Conservation (phyloP, 2,329 filamentous ascomycete genomes). For the Aspergillus persii region DNA sequence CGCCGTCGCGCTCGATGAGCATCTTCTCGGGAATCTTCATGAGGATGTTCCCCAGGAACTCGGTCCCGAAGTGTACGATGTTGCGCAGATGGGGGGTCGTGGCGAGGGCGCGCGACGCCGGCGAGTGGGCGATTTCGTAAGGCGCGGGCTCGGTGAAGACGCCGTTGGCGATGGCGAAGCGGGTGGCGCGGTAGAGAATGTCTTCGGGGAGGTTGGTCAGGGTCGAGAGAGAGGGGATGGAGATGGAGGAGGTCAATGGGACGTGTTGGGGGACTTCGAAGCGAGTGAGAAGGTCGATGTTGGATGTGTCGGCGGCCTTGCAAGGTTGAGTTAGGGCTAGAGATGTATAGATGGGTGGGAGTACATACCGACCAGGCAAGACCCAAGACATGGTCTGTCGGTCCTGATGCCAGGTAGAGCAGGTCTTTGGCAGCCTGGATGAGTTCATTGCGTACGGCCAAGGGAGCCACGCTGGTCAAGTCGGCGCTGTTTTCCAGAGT, state of each 20-base stretch:
- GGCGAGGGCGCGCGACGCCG: conserved; percentile 50
- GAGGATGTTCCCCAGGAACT: conserved; percentile 44
- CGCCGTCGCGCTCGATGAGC: not conserved
- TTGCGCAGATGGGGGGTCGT: conserved; percentile 30
- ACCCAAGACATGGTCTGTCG: not conserved
- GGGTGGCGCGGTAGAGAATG: conserved; percentile 39
- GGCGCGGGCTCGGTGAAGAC: conserved; percentile 55
- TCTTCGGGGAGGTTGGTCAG: conserved; percentile 22
- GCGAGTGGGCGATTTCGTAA: conserved; percentile 55
- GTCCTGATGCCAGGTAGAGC: not conserved
- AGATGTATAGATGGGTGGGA: not conserved
- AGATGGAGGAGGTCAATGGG: conserved; percentile 21
- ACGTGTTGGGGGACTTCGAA: conserved; percentile 31
- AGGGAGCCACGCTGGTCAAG: not conserved
- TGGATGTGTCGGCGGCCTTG: not conserved
- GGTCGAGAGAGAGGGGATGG: conserved; percentile 27
- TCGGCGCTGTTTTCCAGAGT: not conserved
- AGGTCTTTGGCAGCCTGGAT: not conserved
- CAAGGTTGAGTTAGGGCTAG: not conserved
- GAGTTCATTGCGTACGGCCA: not conserved
- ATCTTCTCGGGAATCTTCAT: conserved; percentile 38
- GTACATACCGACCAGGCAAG: not conserved
- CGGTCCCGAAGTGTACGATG: not conserved
- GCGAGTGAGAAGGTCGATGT: conserved; percentile 8
- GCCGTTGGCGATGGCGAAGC: conserved; percentile 57